These are phyloP conservation scores for Aspergillus bertholletiae DNA, from an alignment of 495 filamentous ascomycete genomes.

Conservation along the genomic window DNA sequence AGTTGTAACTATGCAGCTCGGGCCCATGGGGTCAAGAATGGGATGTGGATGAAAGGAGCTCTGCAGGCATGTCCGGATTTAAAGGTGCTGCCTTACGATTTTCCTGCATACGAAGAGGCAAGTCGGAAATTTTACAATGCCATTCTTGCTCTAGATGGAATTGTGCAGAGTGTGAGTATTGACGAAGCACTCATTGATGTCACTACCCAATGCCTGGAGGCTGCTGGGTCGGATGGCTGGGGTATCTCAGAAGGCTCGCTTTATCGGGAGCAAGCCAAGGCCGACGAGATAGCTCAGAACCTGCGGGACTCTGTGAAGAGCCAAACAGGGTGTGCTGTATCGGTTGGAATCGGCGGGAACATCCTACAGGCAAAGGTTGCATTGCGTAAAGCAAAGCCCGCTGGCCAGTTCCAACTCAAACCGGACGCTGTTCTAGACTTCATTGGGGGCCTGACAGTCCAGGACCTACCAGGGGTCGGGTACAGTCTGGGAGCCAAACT, in stretches of 20 bases:
- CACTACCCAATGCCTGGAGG: constrained; percentile 60
- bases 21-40: constrained; percentile 83
- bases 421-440: constrained; percentile 75
- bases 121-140: constrained; percentile 83
- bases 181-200: constrained; percentile 89
- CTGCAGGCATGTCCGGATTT: constrained; percentile 79
- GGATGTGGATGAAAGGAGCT: constrained; percentile 98
- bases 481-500: constrained; percentile 79
- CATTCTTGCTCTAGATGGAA: constrained; percentile 72
- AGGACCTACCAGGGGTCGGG: constrained; percentile 83
- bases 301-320: constrained; percentile 67
- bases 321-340: constrained; percentile 80
- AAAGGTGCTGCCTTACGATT: constrained; percentile 87
- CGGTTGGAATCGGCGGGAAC: constrained; percentile 91
- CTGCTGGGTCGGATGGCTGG: constrained; percentile 64
- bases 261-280: constrained; percentile 77
- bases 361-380: constrained; percentile 89
- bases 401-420: constrained; percentile 83
- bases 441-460: constrained; percentile 69
- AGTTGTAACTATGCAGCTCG: constrained; percentile 95
- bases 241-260: constrained; percentile 68
- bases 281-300: constrained; percentile 63
- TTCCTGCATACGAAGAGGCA: constrained; percentile 88
- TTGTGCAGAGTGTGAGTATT: constrained; percentile 93
- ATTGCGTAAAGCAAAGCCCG: constrained; percentile 87